Conservation (phyloP, 768 basidiomycete species). For the Lentinula edodes region DNA sequence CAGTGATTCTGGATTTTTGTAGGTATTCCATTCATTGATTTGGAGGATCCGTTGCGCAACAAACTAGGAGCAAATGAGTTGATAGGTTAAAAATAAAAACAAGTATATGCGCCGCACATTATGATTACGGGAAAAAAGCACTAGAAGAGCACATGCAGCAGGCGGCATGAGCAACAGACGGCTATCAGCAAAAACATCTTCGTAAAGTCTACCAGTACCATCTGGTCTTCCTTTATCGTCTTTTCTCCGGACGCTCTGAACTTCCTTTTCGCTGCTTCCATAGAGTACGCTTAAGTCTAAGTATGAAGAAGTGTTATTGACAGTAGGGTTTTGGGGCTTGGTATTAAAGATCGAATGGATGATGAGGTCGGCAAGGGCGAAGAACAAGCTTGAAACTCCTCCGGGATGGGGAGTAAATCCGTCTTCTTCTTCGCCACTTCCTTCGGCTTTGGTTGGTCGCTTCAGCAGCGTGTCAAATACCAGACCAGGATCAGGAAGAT, state of each 20-base stretch:
- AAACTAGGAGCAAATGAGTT: slow-evolving; percentile 27
- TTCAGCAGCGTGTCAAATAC: slow-evolving; percentile 70
- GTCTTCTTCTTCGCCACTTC: neutral
- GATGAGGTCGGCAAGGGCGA: slow-evolving; percentile 73
- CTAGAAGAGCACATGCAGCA: slow-evolving; percentile 44
- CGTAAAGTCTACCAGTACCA: slow-evolving; percentile 60
- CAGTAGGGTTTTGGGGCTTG: slow-evolving; percentile 35
- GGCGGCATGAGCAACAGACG: slow-evolving; percentile 50
- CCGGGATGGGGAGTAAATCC: slow-evolving; percentile 41
- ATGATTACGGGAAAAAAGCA: slow-evolving; percentile 56
- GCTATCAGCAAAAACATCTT: slow-evolving; percentile 65
- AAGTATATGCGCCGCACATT: slow-evolving; percentile 31
- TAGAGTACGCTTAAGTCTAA: slow-evolving; percentile 74
- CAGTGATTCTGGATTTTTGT: slow-evolving; percentile 23
- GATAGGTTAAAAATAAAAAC: neutral
- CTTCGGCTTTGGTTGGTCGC: slow-evolving; percentile 18
- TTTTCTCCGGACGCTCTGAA: slow-evolving; percentile 44
- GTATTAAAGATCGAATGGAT: slow-evolving; percentile 70
- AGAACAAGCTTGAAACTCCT: slow-evolving; percentile 70
- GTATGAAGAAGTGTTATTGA: slow-evolving; percentile 68
- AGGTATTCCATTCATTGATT: slow-evolving; percentile 49
- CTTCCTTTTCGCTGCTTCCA: slow-evolving; percentile 43
- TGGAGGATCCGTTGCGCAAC: slow-evolving; percentile 46
- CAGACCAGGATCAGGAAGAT: slow-evolving; percentile 59
- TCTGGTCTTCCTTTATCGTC: slow-evolving; percentile 23